phyloP scores from a whole-genome alignment of 169 alveolate species.

The Cyclospora cayetanensis region DNA sequence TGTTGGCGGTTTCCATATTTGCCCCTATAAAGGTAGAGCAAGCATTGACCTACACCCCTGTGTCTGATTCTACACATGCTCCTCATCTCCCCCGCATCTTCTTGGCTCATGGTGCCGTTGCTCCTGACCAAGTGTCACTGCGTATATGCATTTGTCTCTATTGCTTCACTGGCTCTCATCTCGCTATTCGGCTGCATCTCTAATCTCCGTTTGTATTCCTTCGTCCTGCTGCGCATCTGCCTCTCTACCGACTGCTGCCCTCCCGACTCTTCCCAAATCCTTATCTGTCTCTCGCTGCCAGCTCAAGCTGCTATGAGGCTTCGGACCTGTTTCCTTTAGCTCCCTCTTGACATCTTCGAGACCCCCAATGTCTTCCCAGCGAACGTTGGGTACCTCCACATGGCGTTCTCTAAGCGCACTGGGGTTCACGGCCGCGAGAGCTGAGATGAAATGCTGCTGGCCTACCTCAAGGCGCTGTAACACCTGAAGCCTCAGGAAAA shows the following conservation, averaged over 20 bases:
- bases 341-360: slow-evolving; percentile 94
- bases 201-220: no score
- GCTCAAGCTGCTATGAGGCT: no score
- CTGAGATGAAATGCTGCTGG: slow-evolving; percentile 82
- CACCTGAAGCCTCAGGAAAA: background rate
- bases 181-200: no score
- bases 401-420: slow-evolving; percentile 97
- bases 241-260: background rate
- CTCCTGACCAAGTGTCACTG: no score
- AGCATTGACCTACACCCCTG: background rate
- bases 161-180: no score
- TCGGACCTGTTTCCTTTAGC: slow-evolving; percentile 57
- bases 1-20: no score
- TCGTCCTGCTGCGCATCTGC: background rate
- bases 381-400: slow-evolving; percentile 96
- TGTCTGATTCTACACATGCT: no score
- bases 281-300: no score
- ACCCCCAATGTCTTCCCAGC: slow-evolving; percentile 99
- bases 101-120: no score
- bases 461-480: background rate
- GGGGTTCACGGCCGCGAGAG: slow-evolving; percentile 97
- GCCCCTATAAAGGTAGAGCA: background rate
- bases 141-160: no score
- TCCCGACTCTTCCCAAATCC: background rate
- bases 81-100: no score